A percentile compares a stretch with the other conserved stretches of the same genome.
Evolutionary conservation across 2,329 filamentous ascomycete species (phyloP).

Genomic region (Stachybotrys chlorohalonatus): DNA sequence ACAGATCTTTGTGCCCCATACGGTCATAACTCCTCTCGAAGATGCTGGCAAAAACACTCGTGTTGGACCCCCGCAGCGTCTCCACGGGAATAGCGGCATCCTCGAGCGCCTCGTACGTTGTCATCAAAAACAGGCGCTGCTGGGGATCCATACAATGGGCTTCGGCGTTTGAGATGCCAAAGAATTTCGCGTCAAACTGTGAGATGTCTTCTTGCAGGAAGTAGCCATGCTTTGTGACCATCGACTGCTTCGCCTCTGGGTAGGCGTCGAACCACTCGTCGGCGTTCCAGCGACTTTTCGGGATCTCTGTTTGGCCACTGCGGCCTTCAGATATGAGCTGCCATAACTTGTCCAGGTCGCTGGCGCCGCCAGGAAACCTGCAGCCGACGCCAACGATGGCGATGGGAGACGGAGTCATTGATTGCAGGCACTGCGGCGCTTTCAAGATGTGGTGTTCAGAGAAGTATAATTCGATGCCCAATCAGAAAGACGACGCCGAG

Average conservation of each 20-base stretch:
- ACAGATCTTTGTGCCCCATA: background rate
- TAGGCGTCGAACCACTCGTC: background rate
- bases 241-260: background rate
- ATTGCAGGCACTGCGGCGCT: no score
- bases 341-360: background rate
- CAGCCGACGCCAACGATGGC: background rate
- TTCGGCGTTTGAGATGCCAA: conserved; percentile 12
- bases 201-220: conserved; percentile 24
- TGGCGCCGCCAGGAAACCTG: background rate
- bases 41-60: background rate
- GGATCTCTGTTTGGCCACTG: background rate
- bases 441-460: no score
- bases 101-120: conserved; percentile 3
- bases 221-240: conserved; percentile 9
- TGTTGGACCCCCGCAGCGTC: background rate
- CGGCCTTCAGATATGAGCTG: background rate
- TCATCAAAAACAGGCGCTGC: conserved; percentile 2
- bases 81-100: background rate
- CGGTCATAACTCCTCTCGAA: background rate
- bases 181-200: conserved; percentile 29
- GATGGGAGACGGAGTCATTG: background rate
- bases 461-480: no score
- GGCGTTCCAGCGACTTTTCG: background rate
- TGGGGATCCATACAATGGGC: conserved; percentile 4
- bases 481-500: no score